A percentile compares a stretch with the other conserved stretches of the same genome.
Conservation (phyloP, 1,284 basidiomycete genomes). For the Tilletiopsis washingtonensis region DNA sequence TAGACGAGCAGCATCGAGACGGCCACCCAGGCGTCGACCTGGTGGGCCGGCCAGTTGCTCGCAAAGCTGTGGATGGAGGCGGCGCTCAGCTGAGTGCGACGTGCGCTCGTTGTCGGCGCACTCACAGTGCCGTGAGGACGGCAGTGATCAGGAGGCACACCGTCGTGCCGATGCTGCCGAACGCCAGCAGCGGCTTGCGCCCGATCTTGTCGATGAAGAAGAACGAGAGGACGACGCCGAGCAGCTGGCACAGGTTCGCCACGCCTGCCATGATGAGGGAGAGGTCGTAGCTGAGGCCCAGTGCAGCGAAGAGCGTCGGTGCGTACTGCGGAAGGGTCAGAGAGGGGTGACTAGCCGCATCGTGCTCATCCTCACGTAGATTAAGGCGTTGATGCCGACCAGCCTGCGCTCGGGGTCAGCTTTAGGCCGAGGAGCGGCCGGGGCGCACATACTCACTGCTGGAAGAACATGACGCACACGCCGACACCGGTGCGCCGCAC, state of each 20-base stretch:
- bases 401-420: no score
- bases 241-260: slow-evolving; percentile 15
- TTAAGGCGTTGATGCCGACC: slow-evolving; percentile 19
- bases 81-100: no score
- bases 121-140: slow-evolving; percentile 8
- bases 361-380: no score
- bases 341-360: no score
- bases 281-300: slow-evolving; percentile 16
- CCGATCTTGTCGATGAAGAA: slow-evolving; percentile 15
- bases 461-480: slow-evolving; percentile 21
- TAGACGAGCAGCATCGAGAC: slow-evolving; percentile 9
- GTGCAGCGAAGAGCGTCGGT: slow-evolving; percentile 22
- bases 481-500: slow-evolving; percentile 10
- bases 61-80: no score
- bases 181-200: slow-evolving; percentile 12
- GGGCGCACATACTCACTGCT: no score
- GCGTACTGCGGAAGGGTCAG: no score
- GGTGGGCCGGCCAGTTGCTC: slow-evolving; percentile 11
- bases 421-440: no score
- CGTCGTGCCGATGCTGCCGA: slow-evolving; percentile 10
- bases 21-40: slow-evolving; percentile 12
- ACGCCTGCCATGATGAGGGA: slow-evolving; percentile 14
- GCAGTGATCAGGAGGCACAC: slow-evolving; percentile 8
- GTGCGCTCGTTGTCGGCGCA: no score
- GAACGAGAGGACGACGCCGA: slow-evolving; percentile 17